Base-by-base conservation (phyloP, 345 rosid species). In the Fremontodendron californicum region DNA sequence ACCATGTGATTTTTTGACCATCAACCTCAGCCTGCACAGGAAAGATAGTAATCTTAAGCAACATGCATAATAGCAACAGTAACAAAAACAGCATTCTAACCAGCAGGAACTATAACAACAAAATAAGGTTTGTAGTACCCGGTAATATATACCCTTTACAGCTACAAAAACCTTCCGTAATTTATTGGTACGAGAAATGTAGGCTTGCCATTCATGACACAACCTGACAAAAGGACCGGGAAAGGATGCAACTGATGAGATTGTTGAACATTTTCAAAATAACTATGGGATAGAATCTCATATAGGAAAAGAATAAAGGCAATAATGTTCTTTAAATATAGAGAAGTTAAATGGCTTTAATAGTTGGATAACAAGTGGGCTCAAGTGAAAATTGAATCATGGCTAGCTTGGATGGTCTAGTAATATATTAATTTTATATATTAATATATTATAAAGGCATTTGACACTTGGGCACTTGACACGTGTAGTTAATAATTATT, bases 131-230 rank as follows among this genome's bases (percentile, higher is more conserved):
- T 52, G 46, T 25, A 40, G 52, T 81, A 92, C 99, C 98, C 93
- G 98, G 80, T 93, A 93, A 81, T 96, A 93, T 80, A 93, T 91
- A 78, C 99, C 99, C 87, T 96, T 93, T 29, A 96, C 97, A 73
- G 99, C 91, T 48, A 96, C 82, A 77, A 96, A 96, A 78, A 88
- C 92, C 77, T 96, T 93, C 5, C 98, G 81, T 81, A 96, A 81
- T 60, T 94, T 90, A 86, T 96, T 96, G 35, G 81, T 84, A 33
- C 90, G 97, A 10, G 89, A 87, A 76, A 96, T 82, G 77, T 87
- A 96, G 19, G 97, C 98, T 88, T 93, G 99, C 98, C 99, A 96
- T 73, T 93, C 98, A 81, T 92, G 98, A 80, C 90, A 88, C 89
- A 96, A 85, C 86, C 99, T 96, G 72, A 40, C 57, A n/a, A 72